Evolutionary conservation across 768 basidiomycete species (phyloP).

Genomic region (Agrocybe praecox): DNA sequence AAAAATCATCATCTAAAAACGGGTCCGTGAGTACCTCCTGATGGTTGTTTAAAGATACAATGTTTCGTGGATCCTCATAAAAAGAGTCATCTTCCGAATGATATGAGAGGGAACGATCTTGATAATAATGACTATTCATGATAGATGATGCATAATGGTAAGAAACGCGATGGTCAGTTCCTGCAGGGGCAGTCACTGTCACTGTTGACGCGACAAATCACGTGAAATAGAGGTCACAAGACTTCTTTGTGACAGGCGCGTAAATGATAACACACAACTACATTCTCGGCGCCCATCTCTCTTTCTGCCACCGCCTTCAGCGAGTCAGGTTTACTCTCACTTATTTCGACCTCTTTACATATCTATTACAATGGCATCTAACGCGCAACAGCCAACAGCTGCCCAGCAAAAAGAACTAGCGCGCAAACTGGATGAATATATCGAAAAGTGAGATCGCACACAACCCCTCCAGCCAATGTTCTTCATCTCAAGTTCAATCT

Average conservation of each 20-base stretch:
- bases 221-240: constrained; percentile 20
- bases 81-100: not conserved
- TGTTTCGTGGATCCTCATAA: not conserved
- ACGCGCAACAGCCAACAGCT: constrained; percentile 30
- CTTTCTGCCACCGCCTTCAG: not conserved
- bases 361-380: constrained; percentile 11
- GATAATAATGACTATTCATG: constrained; percentile 17
- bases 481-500: constrained; percentile 17
- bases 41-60: not conserved
- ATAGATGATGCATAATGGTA: not conserved
- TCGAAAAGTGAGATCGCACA: constrained; percentile 59
- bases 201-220: constrained; percentile 19
- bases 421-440: constrained; percentile 71
- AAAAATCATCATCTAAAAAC: constrained; percentile 11
- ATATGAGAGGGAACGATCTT: constrained; percentile 10
- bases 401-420: constrained; percentile 42
- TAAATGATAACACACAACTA: constrained; percentile 5
- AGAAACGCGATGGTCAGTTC: not conserved
- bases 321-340: not conserved
- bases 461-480: constrained; percentile 3
- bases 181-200: no score
- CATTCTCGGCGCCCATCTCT: not conserved
- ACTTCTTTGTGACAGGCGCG: constrained; percentile 23
- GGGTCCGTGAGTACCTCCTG: not conserved
- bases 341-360: no score